Evolutionary conservation across 2,329 filamentous ascomycete species (phyloP), one percentile per base, ranked within the genome.

Genomic region (Diaporthe ampelina): DNA sequence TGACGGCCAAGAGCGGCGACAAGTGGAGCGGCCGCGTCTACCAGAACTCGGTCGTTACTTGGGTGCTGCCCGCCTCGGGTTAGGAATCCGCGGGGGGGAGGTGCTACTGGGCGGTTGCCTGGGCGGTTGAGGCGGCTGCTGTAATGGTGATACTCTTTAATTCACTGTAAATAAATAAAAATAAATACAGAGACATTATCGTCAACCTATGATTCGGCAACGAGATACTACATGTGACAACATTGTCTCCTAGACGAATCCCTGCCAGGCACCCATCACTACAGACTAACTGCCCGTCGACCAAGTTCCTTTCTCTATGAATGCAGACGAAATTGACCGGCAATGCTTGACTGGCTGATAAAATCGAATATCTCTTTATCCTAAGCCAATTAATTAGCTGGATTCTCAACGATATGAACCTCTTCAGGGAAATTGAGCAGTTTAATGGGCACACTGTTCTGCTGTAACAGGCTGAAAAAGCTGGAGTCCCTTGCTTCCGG

Each of bases 351-450:
- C 79, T 91, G 89, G 78, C 92, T 92, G 76, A 92, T 92, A 91
- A 94, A 98, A 73, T 91, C 91, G 40, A 98, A 81, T 21, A 98
- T 95, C 74, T 95, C 94, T 73, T 90, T 90, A 80, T 98, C 95
- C 97, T 97, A 98, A 26, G 97, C 88, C 24, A 98, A 85, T 4
- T 92, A 94, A 82, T 98, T 98, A 84, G 98, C 96, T 0, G 93
- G 94, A 81, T 98, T 97, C 71, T 98, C 81, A 5, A 98, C 82
- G 77, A 87, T 85, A 75, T 91, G 89, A 77, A 91, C 91, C 82
- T 91, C 96, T 88, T 89, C 95, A 0, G 94, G 94, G 81, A 97
- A 98, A 26, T 91, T 92, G 77, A 97, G 80, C 77, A 97, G 91
- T 77, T 93, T 91, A 82, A 94, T 97, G 26, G 94, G 92, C 1